These are phyloP conservation scores for Cyberlindnera bimundalis DNA, from an alignment of 805 yeast species.

Conservation along the genomic window DNA sequence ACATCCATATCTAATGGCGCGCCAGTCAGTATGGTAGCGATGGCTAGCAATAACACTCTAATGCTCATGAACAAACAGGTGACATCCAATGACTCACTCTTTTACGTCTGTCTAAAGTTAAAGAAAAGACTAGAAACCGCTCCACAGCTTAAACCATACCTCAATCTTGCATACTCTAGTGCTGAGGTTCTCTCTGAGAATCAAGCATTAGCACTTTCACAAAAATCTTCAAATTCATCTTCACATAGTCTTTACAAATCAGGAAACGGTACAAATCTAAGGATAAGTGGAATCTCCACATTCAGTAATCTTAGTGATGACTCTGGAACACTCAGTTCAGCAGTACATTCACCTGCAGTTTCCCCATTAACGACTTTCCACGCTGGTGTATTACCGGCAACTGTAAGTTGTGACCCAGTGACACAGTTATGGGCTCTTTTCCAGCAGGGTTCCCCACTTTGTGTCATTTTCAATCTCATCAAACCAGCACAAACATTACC, in stretches of 20 bases:
- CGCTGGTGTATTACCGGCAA: conserved; percentile 75
- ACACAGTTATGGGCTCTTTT: conserved; percentile 85
- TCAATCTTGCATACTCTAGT: conserved; percentile 57
- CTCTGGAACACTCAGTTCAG: conserved; percentile 26
- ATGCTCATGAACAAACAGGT: conserved; percentile 63
- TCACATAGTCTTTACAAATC: conserved; percentile 6
- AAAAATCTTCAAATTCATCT: conserved; percentile 25
- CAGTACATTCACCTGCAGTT: conserved; percentile 25
- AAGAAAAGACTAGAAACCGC: conserved; percentile 53
- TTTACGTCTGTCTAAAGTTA: conserved; percentile 58
- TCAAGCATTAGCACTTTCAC: conserved; percentile 54
- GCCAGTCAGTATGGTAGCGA: conserved; percentile 5
- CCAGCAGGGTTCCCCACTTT: conserved; percentile 90
- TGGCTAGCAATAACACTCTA: conserved; percentile 25
- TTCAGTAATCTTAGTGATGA: conserved; percentile 34
- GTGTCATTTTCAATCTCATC: conserved; percentile 75
- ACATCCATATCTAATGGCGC: conserved; percentile 14
- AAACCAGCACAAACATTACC: conserved; percentile 56
- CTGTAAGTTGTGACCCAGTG: conserved; percentile 81
- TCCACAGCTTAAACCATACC: conserved; percentile 66
- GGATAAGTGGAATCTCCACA: conserved; percentile 35
- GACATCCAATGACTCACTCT: conserved; percentile 62
- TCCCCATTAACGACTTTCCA: conserved; percentile 51
- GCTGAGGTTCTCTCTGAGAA: conserved; percentile 72
- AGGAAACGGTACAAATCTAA: conserved; percentile 20